Percentiles rank a stretch among this genome's conserved stretches.
Evolutionary conservation across 108 stramenopile genomes (phyloP).

Genomic region (Cyclotella distinguenda): DNA sequence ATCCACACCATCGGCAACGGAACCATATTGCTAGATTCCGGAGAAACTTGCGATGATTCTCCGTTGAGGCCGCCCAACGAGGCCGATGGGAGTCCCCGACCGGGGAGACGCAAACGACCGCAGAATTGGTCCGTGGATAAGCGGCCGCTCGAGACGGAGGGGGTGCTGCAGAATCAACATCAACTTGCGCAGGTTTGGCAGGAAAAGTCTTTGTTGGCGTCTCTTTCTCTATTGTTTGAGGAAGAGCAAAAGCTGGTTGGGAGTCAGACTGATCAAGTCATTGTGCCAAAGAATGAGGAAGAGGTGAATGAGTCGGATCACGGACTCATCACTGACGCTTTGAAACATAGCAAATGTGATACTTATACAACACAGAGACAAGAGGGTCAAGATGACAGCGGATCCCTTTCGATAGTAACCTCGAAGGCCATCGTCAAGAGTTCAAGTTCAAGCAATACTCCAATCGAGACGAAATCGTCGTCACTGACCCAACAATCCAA

Average conservation of each 20-base stretch:
- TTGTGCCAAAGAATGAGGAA: background rate
- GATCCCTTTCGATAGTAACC: background rate
- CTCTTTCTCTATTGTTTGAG: constrained; percentile 28
- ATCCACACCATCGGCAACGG: constrained; percentile 76
- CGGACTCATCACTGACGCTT: too few relatives aligned
- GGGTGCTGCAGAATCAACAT: constrained; percentile 1
- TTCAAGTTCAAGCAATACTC: background rate
- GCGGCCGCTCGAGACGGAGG: background rate
- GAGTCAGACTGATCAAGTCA: background rate
- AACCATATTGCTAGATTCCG: constrained; percentile 67
- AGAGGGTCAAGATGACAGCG: too few relatives aligned
- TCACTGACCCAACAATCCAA: background rate
- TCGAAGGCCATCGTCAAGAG: constrained; percentile 11
- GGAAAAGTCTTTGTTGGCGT: constrained; percentile 25
- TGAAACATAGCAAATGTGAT: background rate
- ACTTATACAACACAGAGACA: background rate
- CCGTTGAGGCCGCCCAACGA: background rate
- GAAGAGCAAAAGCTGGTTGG: constrained; percentile 14
- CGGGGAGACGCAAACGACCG: constrained; percentile 35
- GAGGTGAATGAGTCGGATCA: background rate
- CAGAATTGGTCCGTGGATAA: constrained; percentile 16
- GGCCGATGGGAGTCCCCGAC: background rate
- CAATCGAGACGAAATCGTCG: constrained; percentile 5
- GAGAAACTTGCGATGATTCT: constrained; percentile 15
- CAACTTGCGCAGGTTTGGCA: constrained; percentile 2